phyloP scores from a whole-genome alignment of 23 red algal genomes.

The Gracilaria caudata region DNA sequence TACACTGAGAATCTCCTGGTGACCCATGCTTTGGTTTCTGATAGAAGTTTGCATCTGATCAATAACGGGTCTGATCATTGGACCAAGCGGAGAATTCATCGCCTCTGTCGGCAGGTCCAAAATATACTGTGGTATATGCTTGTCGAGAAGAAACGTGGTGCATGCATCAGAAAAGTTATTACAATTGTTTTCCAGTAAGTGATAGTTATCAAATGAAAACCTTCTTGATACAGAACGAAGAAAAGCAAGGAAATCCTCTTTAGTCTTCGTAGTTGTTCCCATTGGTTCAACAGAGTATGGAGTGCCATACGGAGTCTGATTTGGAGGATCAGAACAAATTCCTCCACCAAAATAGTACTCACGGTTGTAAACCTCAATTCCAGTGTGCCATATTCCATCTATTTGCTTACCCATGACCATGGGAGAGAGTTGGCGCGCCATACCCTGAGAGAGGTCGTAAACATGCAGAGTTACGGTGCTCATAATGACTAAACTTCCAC shows the following conservation, averaged over 20 bases:
- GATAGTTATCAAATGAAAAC: slow-evolving; percentile 77
- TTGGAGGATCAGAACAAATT: slow-evolving; percentile 82
- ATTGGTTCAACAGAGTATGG: slow-evolving; percentile 57
- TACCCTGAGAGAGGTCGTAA: slow-evolving; percentile 92
- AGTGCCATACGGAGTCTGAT: slow-evolving; percentile 83
- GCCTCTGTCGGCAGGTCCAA: slow-evolving; percentile 84
- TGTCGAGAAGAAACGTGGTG: slow-evolving; percentile 77
- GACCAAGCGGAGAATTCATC: slow-evolving; percentile 79
- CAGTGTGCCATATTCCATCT: slow-evolving; percentile 96
- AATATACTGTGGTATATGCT: slow-evolving; percentile 86
- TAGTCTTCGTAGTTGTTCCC: slow-evolving; percentile 73
- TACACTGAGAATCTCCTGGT: slow-evolving; percentile 44
- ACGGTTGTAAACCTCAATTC: slow-evolving; percentile 76
- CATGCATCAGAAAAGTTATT: slow-evolving; percentile 92
- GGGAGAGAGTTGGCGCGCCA: slow-evolving; percentile 81
- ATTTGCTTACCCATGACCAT: slow-evolving; percentile 82
- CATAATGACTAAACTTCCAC: background rate
- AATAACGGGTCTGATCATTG: slow-evolving; percentile 84
- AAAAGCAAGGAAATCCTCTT: slow-evolving; percentile 76
- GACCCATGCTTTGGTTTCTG: slow-evolving; percentile 64
- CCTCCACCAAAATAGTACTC: slow-evolving; percentile 99
- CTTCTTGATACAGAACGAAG: slow-evolving; percentile 59
- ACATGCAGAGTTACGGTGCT: slow-evolving; percentile 79
- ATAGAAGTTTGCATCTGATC: slow-evolving; percentile 74
- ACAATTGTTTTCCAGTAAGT: slow-evolving; percentile 95